These are phyloP conservation scores for Fusarium sp. DNA, from an alignment of 2,329 filamentous ascomycete genomes.

Conservation along the genomic window DNA sequence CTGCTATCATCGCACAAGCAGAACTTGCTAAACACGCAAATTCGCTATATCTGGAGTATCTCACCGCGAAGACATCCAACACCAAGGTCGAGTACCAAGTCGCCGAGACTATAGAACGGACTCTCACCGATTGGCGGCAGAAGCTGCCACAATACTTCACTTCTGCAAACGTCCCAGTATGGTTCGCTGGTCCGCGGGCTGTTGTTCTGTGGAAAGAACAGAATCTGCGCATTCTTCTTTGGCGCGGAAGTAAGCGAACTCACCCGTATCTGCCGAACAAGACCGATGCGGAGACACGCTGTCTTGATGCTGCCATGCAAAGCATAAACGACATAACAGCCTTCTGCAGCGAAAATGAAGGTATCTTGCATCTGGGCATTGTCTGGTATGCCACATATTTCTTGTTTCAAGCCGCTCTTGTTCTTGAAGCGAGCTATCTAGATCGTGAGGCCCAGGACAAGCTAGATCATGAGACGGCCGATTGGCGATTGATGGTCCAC, in stretches of 20 bases:
- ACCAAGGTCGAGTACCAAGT: background rate
- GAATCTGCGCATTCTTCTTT: background rate
- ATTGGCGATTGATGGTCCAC: background rate
- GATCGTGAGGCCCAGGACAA: background rate
- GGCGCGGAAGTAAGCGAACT: background rate
- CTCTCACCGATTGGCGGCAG: background rate
- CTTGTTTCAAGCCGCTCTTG: background rate
- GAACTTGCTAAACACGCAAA: background rate
- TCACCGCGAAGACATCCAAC: background rate
- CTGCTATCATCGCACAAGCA: background rate
- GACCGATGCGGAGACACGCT: background rate
- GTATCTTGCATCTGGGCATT: background rate
- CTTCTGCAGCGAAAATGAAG: background rate
- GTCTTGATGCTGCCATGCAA: background rate
- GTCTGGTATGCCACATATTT: background rate
- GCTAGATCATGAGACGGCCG: background rate
- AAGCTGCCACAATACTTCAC: background rate
- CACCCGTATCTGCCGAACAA: background rate
- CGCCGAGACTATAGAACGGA: background rate
- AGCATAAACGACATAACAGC: background rate
- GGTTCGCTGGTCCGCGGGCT: background rate
- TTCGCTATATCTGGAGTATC: background rate
- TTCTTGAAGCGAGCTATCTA: background rate
- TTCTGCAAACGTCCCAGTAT: background rate
- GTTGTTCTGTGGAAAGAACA: background rate